phyloP scores from a whole-genome alignment of 208 protist genomes.

The Trypanosoma caninum region DNA sequence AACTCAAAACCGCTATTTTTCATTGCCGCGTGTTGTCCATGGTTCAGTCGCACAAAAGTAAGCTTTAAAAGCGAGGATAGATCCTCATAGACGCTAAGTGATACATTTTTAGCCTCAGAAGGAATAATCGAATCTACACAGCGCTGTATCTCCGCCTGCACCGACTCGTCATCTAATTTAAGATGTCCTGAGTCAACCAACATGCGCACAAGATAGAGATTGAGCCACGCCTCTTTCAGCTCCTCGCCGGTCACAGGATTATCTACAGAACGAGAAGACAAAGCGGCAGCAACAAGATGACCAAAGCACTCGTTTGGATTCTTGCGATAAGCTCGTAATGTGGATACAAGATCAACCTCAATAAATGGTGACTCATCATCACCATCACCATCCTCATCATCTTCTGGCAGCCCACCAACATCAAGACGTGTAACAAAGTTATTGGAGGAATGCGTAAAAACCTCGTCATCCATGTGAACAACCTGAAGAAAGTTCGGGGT shows the following conservation, averaged over 20 bases:
- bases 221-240: slow-evolving; percentile 47
- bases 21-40: slow-evolving; percentile 48
- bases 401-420: neutral
- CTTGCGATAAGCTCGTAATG: slow-evolving; percentile 56
- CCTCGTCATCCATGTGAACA: slow-evolving; percentile 2
- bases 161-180: slow-evolving; percentile 44
- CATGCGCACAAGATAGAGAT: slow-evolving; percentile 70
- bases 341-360: slow-evolving; percentile 65
- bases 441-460: neutral
- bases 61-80: slow-evolving; percentile 56
- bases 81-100: slow-evolving; percentile 62
- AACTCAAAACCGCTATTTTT: slow-evolving; percentile 82
- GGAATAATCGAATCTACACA: slow-evolving; percentile 54
- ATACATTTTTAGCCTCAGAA: slow-evolving; percentile 27
- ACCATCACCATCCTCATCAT: slow-evolving; percentile 33
- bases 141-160: slow-evolving; percentile 52
- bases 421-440: neutral
- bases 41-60: slow-evolving; percentile 54
- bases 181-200: slow-evolving; percentile 49
- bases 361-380: slow-evolving; percentile 33
- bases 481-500: slow-evolving; percentile 3
- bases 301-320: slow-evolving; percentile 67
- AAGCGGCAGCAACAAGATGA: slow-evolving; percentile 73
- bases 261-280: slow-evolving; percentile 49
- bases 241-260: slow-evolving; percentile 63